Conservation (phyloP, 2,329 filamentous ascomycete genomes). For the Graphilbum fragrans region DNA sequence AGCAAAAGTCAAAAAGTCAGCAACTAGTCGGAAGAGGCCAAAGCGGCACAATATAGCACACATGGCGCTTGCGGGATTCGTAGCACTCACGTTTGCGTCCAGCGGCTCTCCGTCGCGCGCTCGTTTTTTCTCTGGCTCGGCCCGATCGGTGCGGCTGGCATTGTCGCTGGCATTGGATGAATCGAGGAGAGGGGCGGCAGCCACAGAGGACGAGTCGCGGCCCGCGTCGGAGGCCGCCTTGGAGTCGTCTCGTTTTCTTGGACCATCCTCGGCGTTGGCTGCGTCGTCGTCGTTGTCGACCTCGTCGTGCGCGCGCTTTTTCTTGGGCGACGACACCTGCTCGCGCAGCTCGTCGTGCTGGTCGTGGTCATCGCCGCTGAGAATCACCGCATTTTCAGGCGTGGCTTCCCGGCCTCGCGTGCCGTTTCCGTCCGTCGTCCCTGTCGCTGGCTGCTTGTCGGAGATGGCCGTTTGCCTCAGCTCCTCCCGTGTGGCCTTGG, state of each 20-base stretch:
- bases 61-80: no score
- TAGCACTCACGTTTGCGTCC: slow-evolving; percentile 14
- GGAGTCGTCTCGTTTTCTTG: slow-evolving; percentile 30
- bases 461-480: slow-evolving; percentile 53
- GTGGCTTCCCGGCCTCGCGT: slow-evolving; percentile 4
- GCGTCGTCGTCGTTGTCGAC: slow-evolving; percentile 36
- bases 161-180: not conserved
- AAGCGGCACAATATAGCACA: no score
- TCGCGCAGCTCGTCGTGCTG: slow-evolving; percentile 31
- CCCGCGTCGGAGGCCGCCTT: not conserved
- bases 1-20: no score
- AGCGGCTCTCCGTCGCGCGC: slow-evolving; percentile 37
- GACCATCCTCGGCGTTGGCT: slow-evolving; percentile 21
- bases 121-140: slow-evolving; percentile 55
- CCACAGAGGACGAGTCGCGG: not conserved
- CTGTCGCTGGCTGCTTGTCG: slow-evolving; percentile 26
- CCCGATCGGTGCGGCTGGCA: slow-evolving; percentile 34
- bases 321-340: slow-evolving; percentile 48
- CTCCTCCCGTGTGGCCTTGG: slow-evolving; percentile 50
- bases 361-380: not conserved
- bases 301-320: slow-evolving; percentile 51
- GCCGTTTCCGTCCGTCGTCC: no score
- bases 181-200: not conserved
- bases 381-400: not conserved
- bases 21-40: no score